Evolutionary conservation across 2,329 filamentous ascomycete species (phyloP).

Genomic region (Monosporascus sp.): DNA sequence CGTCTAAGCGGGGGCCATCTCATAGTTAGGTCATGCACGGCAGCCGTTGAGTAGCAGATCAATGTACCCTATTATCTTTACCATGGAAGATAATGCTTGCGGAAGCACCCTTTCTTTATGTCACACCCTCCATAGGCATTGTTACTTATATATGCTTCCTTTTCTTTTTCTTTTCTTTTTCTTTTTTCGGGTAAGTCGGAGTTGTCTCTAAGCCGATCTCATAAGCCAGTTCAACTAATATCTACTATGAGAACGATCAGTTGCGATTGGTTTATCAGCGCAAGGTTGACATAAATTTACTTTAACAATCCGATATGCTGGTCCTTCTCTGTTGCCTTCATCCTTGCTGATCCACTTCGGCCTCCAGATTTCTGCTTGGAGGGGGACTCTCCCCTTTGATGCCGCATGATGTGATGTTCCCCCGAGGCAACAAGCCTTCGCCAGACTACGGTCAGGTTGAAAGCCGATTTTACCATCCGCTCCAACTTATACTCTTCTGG

Average conservation of each 20-base stretch:
- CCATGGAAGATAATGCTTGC: too few relatives aligned
- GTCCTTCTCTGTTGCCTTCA: background rate
- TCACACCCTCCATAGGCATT: too few relatives aligned
- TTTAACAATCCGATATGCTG: background rate
- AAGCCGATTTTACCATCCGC: background rate
- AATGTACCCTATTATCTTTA: too few relatives aligned
- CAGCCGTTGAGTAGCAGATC: too few relatives aligned
- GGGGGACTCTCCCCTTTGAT: background rate
- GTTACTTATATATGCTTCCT: too few relatives aligned
- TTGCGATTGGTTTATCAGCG: background rate
- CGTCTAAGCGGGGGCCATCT: too few relatives aligned
- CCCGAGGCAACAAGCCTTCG: background rate
- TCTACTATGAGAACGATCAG: slow-evolving; percentile 2
- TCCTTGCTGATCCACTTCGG: background rate
- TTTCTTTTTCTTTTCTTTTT: too few relatives aligned
- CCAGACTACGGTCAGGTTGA: background rate
- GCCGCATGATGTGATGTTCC: background rate
- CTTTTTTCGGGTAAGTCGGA: too few relatives aligned
- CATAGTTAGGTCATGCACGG: too few relatives aligned
- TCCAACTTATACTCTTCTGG: background rate
- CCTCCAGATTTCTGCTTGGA: background rate
- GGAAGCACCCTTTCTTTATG: too few relatives aligned
- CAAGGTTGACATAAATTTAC: background rate
- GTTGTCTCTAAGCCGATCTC: too few relatives aligned
- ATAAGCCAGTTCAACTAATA: background rate